Conservation (phyloP, 169 alveolate genomes). For the Cryptosporidium sp. region DNA sequence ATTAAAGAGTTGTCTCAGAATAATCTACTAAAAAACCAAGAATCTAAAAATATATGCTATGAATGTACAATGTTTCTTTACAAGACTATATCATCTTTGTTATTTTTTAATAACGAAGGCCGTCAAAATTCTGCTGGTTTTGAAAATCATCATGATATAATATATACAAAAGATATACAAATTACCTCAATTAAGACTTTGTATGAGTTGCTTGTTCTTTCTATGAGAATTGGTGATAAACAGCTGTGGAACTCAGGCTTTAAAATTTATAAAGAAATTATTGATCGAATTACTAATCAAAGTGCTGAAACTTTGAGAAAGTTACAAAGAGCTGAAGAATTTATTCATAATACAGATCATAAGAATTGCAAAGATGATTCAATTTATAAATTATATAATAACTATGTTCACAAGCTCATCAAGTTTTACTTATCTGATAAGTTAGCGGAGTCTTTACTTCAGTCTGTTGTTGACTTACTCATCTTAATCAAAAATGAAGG, state of each 20-base stretch:
- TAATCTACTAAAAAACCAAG: not conserved
- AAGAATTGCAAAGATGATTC: not conserved
- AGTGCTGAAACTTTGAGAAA: conserved; percentile 18
- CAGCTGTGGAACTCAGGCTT: conserved; percentile 16
- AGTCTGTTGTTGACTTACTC: conserved; percentile 40
- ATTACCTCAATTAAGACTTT: conserved; percentile 25
- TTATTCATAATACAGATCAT: not conserved
- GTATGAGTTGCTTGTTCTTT: conserved; percentile 24
- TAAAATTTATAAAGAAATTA: conserved; percentile 11
- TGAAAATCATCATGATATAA: not conserved
- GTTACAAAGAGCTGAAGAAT: conserved; percentile 37
- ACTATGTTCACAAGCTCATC: conserved; percentile 17
- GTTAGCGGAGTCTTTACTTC: conserved; percentile 54
- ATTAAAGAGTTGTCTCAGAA: conserved; percentile 20
- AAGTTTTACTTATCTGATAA: conserved; percentile 52
- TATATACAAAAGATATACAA: conserved; percentile 24
- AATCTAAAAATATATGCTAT: not conserved
- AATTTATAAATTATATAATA: conserved; percentile 11
- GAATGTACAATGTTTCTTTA: conserved; percentile 8
- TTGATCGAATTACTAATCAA: not conserved
- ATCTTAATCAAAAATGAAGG: not conserved
- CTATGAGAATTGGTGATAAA: conserved; percentile 1
- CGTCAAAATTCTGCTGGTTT: not conserved
- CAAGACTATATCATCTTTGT: not conserved
- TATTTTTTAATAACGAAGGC: not conserved